Evolutionary conservation across 495 filamentous ascomycete species (phyloP).

Genomic region (Choiromyces venosus): DNA sequence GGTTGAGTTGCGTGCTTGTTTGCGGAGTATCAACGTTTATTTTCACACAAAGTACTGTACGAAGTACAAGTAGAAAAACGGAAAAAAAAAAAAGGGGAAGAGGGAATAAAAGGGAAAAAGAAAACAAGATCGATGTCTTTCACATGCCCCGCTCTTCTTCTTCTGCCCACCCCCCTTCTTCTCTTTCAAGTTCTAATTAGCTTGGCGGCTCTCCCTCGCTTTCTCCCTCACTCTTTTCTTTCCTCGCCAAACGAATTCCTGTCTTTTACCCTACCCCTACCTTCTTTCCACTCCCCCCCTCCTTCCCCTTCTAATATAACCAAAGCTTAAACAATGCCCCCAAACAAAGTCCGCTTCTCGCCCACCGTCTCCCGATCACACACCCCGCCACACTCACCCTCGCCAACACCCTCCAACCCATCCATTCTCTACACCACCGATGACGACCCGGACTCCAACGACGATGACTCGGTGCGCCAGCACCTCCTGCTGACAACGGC

Average conservation of each 20-base stretch:
- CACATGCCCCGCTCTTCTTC: too few relatives aligned
- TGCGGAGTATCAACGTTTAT: too few relatives aligned
- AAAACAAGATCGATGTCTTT: too few relatives aligned
- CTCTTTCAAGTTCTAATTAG: too few relatives aligned
- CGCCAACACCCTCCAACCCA: slow-evolving; percentile 7
- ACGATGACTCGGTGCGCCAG: not conserved
- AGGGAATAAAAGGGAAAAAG: too few relatives aligned
- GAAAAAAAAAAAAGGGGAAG: too few relatives aligned
- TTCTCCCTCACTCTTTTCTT: not conserved
- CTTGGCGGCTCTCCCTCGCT: not conserved
- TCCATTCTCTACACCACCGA: slow-evolving; percentile 13
- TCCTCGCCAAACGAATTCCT: not conserved
- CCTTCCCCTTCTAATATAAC: not conserved
- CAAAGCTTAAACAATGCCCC: not conserved
- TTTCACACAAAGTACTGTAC: too few relatives aligned
- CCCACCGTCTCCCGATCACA: slow-evolving; percentile 31
- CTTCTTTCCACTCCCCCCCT: too few relatives aligned
- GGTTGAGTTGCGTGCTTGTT: too few relatives aligned
- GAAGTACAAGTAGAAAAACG: too few relatives aligned
- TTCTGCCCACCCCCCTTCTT: not conserved
- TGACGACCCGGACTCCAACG: not conserved
- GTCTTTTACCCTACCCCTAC: too few relatives aligned
- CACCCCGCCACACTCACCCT: slow-evolving; percentile 15
- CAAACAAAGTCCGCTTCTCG: slow-evolving; percentile 30
- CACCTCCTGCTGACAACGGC: slow-evolving; percentile 3